These are phyloP conservation scores for Cladosporium sp. DNA, from an alignment of 2,329 filamentous ascomycete genomes.

Conservation along the genomic window DNA sequence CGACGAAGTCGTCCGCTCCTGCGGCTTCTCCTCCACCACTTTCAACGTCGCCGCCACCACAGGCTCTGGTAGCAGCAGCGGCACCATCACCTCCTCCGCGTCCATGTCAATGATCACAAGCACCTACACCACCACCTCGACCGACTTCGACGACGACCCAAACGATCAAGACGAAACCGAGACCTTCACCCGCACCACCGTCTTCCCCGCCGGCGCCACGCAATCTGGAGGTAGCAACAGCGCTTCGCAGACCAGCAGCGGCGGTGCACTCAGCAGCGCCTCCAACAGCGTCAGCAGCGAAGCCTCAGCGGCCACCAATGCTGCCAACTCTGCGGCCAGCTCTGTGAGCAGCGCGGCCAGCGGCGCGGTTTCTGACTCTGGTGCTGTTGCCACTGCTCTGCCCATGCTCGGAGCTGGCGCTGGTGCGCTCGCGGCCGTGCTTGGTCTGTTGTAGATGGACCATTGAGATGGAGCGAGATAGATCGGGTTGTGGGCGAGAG, in stretches of 20 bases:
- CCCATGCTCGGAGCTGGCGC: constrained; percentile 15
- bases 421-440: not conserved
- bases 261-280: not conserved
- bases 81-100: constrained; percentile 8
- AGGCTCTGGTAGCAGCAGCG: not conserved
- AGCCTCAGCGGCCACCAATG: not conserved
- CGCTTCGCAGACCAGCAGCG: not conserved
- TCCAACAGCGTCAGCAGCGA: not conserved
- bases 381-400: constrained; percentile 10
- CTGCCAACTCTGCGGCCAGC: not conserved
- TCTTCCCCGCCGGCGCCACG: constrained; percentile 3
- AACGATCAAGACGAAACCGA: constrained; percentile 5
- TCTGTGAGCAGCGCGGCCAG: constrained; percentile 2
- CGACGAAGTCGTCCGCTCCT: constrained; percentile 33
- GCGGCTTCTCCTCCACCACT: constrained; percentile 33
- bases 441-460: constrained; percentile 2
- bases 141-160: constrained; percentile 16
- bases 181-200: constrained; percentile 9
- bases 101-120: constrained; percentile 13
- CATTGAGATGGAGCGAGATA: not conserved
- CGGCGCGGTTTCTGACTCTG: not conserved
- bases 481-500: not conserved
- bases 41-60: constrained; percentile 27
- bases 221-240: not conserved
- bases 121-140: constrained; percentile 10